A percentile compares a stretch with the other conserved stretches of the same genome.
Evolutionary conservation across 2,329 filamentous ascomycete genomes (phyloP).

Genomic region (Didymella keratinophila): DNA sequence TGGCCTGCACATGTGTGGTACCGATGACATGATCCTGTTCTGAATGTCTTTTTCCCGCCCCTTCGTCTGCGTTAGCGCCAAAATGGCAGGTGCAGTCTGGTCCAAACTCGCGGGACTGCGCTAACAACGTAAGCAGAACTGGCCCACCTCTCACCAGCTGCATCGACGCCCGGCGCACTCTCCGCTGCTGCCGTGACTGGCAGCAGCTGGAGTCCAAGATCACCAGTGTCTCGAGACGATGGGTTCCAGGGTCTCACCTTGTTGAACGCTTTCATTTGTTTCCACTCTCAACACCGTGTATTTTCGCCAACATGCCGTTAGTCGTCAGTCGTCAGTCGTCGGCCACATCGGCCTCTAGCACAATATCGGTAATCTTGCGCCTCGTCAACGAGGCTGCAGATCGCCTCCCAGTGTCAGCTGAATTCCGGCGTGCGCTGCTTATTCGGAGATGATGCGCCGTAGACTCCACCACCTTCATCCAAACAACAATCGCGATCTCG

Average conservation of each 20-base stretch:
- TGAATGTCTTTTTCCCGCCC: conserved; percentile 9
- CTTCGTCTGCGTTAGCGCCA: conserved; percentile 16
- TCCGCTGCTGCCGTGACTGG: conserved; percentile 9
- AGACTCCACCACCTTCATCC: conserved; percentile 5
- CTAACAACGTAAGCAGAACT: conserved; percentile 26
- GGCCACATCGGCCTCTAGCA: conserved; percentile 20
- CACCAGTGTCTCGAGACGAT: conserved; percentile 8
- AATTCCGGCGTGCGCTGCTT: conserved; percentile 25
- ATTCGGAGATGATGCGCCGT: conserved; percentile 16
- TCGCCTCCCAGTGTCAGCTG: conserved; percentile 30
- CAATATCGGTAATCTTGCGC: conserved; percentile 19
- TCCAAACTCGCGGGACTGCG: conserved; percentile 22
- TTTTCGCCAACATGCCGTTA: conserved; percentile 5
- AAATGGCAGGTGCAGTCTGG: conserved; percentile 25
- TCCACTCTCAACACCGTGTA: conserved; percentile 5
- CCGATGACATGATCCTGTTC: conserved; percentile 11
- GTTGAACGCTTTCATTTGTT: conserved; percentile 15
- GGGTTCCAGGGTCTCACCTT: conserved; percentile 1
- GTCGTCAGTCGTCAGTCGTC: not conserved
- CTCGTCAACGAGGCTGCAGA: conserved; percentile 24
- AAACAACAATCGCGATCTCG: conserved; percentile 11
- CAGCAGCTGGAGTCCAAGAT: conserved; percentile 1
- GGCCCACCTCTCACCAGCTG: conserved; percentile 17
- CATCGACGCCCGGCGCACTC: not conserved
- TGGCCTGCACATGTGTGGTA: not conserved